Evolutionary conservation across 2,329 filamentous ascomycete species (phyloP).

Genomic region (Fusarium nematophilum): DNA sequence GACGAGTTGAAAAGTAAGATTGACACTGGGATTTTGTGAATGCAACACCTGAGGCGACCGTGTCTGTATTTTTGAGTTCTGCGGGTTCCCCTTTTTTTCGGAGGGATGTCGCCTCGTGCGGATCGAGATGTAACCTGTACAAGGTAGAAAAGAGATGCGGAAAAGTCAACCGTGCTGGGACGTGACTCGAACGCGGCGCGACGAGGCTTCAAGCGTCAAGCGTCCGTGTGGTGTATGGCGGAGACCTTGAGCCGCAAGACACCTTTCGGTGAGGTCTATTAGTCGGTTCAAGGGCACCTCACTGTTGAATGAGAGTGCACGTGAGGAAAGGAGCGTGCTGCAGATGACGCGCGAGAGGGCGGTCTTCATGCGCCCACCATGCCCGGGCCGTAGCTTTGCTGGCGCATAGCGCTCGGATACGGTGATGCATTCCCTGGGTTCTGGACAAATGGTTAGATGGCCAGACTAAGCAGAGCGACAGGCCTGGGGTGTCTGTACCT

Average conservation of each 20-base stretch:
- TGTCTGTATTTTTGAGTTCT: slow-evolving; percentile 16
- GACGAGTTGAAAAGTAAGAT: slow-evolving; percentile 29
- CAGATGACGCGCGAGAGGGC: background rate
- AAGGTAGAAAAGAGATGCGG: slow-evolving; percentile 38
- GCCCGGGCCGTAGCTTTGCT: slow-evolving; percentile 67
- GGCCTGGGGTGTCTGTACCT: slow-evolving; percentile 57
- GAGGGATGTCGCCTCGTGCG: slow-evolving; percentile 33
- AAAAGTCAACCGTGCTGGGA: slow-evolving; percentile 25
- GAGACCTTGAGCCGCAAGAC: slow-evolving; percentile 17
- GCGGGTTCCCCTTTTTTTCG: slow-evolving; percentile 17
- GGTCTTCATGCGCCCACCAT: slow-evolving; percentile 65
- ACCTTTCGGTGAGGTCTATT: slow-evolving; percentile 26
- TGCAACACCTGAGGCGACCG: slow-evolving; percentile 23
- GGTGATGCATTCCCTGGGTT: slow-evolving; percentile 58
- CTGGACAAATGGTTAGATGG: slow-evolving; percentile 59
- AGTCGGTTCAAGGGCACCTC: slow-evolving; percentile 9
- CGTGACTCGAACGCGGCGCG: slow-evolving; percentile 11
- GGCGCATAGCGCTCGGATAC: slow-evolving; percentile 57
- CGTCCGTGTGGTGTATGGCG: slow-evolving; percentile 12
- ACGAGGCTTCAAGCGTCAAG: slow-evolving; percentile 12
- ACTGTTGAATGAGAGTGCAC: background rate
- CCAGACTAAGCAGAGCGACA: slow-evolving; percentile 29
- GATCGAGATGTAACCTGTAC: slow-evolving; percentile 48
- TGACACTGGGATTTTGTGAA: slow-evolving; percentile 30
- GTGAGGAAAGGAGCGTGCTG: slow-evolving; percentile 10